These are phyloP conservation scores for Amanita jacksonii DNA, from an alignment of 768 basidiomycete species.

Conservation along the genomic window DNA sequence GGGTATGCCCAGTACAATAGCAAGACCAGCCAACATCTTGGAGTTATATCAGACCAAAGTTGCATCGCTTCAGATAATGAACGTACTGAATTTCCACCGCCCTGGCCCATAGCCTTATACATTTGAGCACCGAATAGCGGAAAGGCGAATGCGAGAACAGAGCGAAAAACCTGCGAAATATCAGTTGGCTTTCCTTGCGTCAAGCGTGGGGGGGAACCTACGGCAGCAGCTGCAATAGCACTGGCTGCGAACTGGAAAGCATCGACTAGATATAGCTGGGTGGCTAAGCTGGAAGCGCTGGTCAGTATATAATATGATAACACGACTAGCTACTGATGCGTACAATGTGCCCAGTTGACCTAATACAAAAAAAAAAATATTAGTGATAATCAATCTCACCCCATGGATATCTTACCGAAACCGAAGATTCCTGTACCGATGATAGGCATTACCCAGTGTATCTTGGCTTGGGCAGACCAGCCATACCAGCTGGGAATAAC, in stretches of 20 bases:
- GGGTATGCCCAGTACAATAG: conserved; percentile 53
- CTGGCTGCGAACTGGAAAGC: conserved; percentile 64
- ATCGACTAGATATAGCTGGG: conserved; percentile 63
- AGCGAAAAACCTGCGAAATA: conserved; percentile 32
- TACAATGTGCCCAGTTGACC: conserved; percentile 55
- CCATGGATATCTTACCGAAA: conserved; percentile 29
- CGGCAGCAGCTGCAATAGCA: conserved; percentile 59
- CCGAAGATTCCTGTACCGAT: conserved; percentile 51
- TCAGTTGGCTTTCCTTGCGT: conserved; percentile 2
- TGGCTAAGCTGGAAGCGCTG: conserved; percentile 54
- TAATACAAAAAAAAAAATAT: conserved; percentile 7
- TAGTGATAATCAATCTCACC: background rate
- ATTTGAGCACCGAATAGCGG: conserved; percentile 48
- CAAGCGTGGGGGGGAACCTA: conserved; percentile 27
- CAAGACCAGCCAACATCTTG: conserved; percentile 44
- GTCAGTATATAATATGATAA: background rate
- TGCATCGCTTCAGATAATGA: background rate
- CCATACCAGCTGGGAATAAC: conserved; percentile 51
- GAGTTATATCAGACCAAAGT: conserved; percentile 5
- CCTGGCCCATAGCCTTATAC: conserved; percentile 50
- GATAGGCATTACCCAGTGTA: conserved; percentile 77
- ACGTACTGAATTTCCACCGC: conserved; percentile 53
- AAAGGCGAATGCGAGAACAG: conserved; percentile 37
- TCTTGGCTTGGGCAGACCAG: conserved; percentile 63
- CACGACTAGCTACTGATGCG: conserved; percentile 14